Base-by-base conservation (phyloP, 1,139 yeast species). In the Geotrichum klebahnii region DNA sequence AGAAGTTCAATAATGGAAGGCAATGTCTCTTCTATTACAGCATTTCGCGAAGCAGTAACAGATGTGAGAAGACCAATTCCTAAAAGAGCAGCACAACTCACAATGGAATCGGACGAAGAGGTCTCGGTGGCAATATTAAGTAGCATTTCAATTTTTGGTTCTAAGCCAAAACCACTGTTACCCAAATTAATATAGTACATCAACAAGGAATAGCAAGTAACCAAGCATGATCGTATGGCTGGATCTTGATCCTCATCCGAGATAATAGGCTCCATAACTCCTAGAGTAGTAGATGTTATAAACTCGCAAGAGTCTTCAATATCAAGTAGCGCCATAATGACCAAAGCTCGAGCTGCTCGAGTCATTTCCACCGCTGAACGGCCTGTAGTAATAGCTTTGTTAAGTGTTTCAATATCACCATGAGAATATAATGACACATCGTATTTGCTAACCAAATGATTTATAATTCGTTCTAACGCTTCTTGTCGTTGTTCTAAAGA, bases 91-190 rank as follows among this genome's bases (percentile, higher is more conserved):
- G 68, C 66, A 6, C 64, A 57, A 9, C 62, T 56, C n/a, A 65
- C 54, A 6, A 62, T 53, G 1, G 62, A 53, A 12, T 54, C 54
- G 16, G 59, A 48, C 16, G 46, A 20, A 3, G 39, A 22, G 3
- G 16, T 17, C 38, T 62, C 65, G 16, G 65, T 62, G 17, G 70
- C 69, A 14, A 59, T 28, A 39, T 60, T 66, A 34, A 66, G 40
- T n/a, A 67, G 56, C 22, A 44, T 50, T 28, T 56, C 57, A 29
- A 63, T 61, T 5, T 57, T 50, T 3, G 57, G 57, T 20, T 67
- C 71, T 22, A 66, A 60, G 22, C 64, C 62, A 55, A 59, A 68
- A 3, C 70, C 70, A 16, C 71, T 69, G 32, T 68, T 62, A 14
- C 70, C 71, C 31, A 58, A 56, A 44, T 61, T 57, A 48, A 61